Evolutionary conservation across 169 alveolate species (phyloP).

Genomic region (Babesia bovis): DNA sequence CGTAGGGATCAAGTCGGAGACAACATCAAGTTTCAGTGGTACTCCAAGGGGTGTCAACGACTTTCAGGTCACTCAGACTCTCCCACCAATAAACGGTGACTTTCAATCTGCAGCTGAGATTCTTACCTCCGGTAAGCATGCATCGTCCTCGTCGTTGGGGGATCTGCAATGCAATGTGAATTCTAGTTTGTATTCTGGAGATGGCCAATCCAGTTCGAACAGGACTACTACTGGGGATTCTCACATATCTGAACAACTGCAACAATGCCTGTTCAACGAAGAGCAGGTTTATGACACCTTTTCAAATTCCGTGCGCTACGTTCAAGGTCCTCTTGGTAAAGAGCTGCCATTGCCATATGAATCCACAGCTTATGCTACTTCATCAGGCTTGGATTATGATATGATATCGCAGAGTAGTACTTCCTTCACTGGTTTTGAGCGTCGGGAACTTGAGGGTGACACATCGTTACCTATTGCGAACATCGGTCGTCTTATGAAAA

Average conservation of each 20-base stretch:
- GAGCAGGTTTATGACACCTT: not conserved
- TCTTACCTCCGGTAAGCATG: not conserved
- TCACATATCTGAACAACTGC: too few relatives aligned
- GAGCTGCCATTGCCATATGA: constrained; percentile 2
- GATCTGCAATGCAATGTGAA: too few relatives aligned
- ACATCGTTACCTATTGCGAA: constrained; percentile 91
- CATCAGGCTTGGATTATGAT: constrained; percentile 3
- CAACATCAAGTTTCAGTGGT: too few relatives aligned
- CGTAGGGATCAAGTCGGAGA: not conserved
- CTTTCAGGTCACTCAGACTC: too few relatives aligned
- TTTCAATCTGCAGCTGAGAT: not conserved
- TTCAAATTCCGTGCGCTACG: too few relatives aligned
- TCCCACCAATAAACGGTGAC: too few relatives aligned
- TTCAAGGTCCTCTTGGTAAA: too few relatives aligned
- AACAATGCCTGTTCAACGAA: too few relatives aligned
- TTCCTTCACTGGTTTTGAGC: constrained; percentile 23
- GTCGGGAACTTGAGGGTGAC: constrained; percentile 11
- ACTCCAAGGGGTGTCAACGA: too few relatives aligned
- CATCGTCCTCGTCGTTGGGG: not conserved
- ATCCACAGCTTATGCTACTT: constrained; percentile 11
- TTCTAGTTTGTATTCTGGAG: not conserved
- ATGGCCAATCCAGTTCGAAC: not conserved
- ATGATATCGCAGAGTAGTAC: constrained; percentile 1
- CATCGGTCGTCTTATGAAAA: constrained; percentile 92
- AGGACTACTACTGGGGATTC: too few relatives aligned